phyloP scores from a whole-genome alignment of 441 rosid genomes.

The Arabidopsis hybrid region DNA sequence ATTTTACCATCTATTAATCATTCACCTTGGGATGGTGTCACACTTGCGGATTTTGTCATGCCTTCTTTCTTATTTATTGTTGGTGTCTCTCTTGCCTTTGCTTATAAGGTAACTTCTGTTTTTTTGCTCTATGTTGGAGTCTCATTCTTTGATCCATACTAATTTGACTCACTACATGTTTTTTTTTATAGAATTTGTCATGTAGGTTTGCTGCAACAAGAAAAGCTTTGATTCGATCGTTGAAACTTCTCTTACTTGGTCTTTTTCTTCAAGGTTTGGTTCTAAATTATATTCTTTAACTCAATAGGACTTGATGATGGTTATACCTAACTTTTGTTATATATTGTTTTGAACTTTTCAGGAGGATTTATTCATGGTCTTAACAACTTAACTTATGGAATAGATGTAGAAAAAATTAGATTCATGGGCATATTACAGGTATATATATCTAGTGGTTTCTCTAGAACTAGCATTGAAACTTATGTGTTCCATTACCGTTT shows the following conservation, averaged over 20 bases:
- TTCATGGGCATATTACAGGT: conserved; percentile 89
- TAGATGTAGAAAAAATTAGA: conserved; percentile 65
- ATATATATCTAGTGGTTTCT: neutral
- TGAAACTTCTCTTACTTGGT: conserved; percentile 71
- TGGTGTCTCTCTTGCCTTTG: conserved; percentile 79
- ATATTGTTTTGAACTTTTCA: conserved; percentile 35
- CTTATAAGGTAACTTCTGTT: conserved; percentile 67
- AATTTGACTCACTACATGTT: neutral
- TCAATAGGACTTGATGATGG: neutral
- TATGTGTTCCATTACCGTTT: neutral
- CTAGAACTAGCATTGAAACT: neutral
- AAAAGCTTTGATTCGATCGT: conserved; percentile 62
- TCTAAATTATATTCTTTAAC: neutral
- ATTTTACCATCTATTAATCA: conserved; percentile 75
- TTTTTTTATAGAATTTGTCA: conserved; percentile 57
- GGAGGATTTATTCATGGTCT: conserved; percentile 88
- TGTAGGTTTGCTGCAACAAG: conserved; percentile 64
- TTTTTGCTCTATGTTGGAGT: neutral
- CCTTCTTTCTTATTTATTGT: conserved; percentile 92
- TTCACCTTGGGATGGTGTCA: conserved; percentile 91
- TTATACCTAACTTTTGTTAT: neutral
- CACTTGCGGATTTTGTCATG: conserved; percentile 95
- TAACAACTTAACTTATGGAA: conserved; percentile 68
- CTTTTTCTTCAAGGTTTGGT: conserved; percentile 79
- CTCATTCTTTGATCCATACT: neutral